Conservation (phyloP, 2,329 filamentous ascomycete species). For the Ceratocystis cubensis region DNA sequence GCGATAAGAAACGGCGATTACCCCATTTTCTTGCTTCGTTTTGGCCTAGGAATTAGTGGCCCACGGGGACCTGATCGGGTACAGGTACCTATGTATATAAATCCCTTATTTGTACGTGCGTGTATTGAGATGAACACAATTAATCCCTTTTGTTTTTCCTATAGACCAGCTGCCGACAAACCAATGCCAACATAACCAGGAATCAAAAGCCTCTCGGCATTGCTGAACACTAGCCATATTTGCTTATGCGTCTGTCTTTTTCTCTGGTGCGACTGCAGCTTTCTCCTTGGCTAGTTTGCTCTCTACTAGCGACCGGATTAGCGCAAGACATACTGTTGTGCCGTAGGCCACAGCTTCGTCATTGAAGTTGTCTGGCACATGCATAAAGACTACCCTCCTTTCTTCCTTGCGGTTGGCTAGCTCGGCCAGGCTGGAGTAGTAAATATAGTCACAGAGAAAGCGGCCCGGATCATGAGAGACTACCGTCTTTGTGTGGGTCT, state of each 20-base stretch:
- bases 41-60: neutral
- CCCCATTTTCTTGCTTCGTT: neutral
- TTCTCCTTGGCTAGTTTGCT: slow-evolving; percentile 30
- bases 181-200: no score
- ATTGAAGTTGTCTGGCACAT: slow-evolving; percentile 52
- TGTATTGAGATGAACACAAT: neutral
- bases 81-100: neutral
- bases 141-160: no score
- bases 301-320: slow-evolving; percentile 47
- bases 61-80: neutral
- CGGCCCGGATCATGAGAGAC: slow-evolving; percentile 58
- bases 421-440: slow-evolving; percentile 54
- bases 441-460: slow-evolving; percentile 70
- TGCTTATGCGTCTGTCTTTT: no score
- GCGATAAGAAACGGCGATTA: slow-evolving; percentile 4
- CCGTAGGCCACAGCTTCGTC: slow-evolving; percentile 38
- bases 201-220: no score
- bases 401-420: slow-evolving; percentile 36
- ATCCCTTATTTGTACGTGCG: neutral
- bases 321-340: slow-evolving; percentile 38
- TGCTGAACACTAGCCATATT: no score
- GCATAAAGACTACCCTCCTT: slow-evolving; percentile 53
- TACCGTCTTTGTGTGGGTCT: slow-evolving; percentile 37
- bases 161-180: no score
- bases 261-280: neutral